A percentile compares a stretch with the other conserved stretches of the same genome.
These are phyloP conservation scores for Psilocybe azurescens DNA, from an alignment of 768 basidiomycete species.

Conservation along the genomic window DNA sequence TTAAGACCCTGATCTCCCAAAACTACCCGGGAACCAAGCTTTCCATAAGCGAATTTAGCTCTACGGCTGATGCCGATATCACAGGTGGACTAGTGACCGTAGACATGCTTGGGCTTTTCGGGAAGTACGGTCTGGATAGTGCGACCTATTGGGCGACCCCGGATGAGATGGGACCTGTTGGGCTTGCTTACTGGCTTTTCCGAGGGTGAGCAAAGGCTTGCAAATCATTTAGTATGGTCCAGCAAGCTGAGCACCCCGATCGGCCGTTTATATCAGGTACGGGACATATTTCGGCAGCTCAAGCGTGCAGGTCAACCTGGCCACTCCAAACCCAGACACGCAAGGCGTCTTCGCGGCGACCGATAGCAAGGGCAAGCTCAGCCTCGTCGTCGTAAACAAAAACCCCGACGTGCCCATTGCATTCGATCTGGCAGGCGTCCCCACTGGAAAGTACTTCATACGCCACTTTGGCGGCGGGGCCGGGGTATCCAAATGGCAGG, in stretches of 20 bases:
- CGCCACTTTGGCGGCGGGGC: slow-evolving; percentile 62
- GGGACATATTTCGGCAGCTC: slow-evolving; percentile 50
- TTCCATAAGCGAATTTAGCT: slow-evolving; percentile 56
- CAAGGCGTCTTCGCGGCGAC: slow-evolving; percentile 54
- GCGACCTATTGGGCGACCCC: slow-evolving; percentile 60
- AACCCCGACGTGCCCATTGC: slow-evolving; percentile 44
- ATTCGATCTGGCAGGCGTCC: slow-evolving; percentile 48
- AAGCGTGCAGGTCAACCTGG: slow-evolving; percentile 50
- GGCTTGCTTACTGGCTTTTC: slow-evolving; percentile 61
- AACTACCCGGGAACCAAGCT: slow-evolving; percentile 64
- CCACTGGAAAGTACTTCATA: slow-evolving; percentile 53
- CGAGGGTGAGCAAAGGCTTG: slow-evolving; percentile 42
- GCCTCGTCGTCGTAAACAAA: slow-evolving; percentile 59
- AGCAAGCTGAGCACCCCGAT: not conserved
- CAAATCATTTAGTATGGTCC: not conserved
- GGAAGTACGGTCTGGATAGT: slow-evolving; percentile 49
- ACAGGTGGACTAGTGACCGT: slow-evolving; percentile 60
- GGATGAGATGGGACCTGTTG: slow-evolving; percentile 50
- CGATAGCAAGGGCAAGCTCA: slow-evolving; percentile 38
- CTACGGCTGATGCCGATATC: slow-evolving; percentile 52
- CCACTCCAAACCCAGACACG: slow-evolving; percentile 42
- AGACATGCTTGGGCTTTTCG: slow-evolving; percentile 57
- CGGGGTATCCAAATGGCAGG: slow-evolving; percentile 62
- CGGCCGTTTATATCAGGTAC: slow-evolving; percentile 33
- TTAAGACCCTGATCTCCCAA: slow-evolving; percentile 50